A percentile compares a stretch with the other conserved stretches of the same genome.
phyloP scores from a whole-genome alignment of 129 eudicot species.

The Tagetes erecta region DNA sequence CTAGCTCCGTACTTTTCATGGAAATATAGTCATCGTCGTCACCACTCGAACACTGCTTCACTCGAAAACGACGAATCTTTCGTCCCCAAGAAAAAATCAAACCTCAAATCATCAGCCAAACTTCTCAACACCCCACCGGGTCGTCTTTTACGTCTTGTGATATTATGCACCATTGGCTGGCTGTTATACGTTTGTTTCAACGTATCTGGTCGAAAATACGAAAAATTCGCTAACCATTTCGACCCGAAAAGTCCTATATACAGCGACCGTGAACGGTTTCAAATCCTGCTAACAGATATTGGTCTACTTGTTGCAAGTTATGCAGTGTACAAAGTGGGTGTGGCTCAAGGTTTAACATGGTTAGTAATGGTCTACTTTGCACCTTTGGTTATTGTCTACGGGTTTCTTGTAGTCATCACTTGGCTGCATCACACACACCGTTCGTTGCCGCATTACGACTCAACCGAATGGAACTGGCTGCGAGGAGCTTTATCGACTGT shows the following conservation, averaged over 20 bases:
- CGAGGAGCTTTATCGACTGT: neutral
- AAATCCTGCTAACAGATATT: neutral
- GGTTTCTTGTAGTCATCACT: neutral
- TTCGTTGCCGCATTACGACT: neutral
- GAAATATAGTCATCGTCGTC: constrained; percentile 6
- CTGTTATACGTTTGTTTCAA: constrained; percentile 9
- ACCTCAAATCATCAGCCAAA: neutral
- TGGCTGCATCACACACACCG: neutral
- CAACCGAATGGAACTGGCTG: neutral
- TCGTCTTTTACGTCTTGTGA: neutral
- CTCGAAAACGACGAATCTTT: neutral
- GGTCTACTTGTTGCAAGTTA: neutral
- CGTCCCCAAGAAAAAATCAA: neutral
- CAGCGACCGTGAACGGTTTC: neutral
- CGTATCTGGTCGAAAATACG: neutral
- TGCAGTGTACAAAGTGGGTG: neutral
- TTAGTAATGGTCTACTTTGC: neutral
- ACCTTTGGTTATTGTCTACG: neutral
- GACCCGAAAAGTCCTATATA: constrained; percentile 1
- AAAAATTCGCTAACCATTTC: neutral
- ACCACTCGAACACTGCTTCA: constrained; percentile 3
- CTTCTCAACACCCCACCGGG: constrained; percentile 6
- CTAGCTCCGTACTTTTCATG: neutral
- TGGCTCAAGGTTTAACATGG: constrained; percentile 10
- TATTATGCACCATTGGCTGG: constrained; percentile 7